phyloP scores from a whole-genome alignment of 2,329 filamentous ascomycete genomes.

The Fusarium nelsonii region DNA sequence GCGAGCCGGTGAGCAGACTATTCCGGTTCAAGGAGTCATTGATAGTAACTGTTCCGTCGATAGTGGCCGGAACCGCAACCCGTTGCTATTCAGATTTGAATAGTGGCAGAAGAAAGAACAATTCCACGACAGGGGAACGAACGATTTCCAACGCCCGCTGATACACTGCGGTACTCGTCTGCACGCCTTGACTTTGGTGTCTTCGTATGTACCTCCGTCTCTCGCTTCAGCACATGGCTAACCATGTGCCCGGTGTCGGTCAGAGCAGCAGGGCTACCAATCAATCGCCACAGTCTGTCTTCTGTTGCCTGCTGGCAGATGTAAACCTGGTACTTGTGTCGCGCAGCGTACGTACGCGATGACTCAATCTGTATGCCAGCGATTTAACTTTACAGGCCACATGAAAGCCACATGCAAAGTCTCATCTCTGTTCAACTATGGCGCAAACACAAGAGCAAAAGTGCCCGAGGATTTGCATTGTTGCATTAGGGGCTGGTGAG shows the following conservation, averaged over 20 bases:
- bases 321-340: slow-evolving; percentile 10
- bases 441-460: slow-evolving; percentile 12
- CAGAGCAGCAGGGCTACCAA: slow-evolving; percentile 38
- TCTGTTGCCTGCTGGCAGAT: not conserved
- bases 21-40: slow-evolving; percentile 33
- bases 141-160: slow-evolving; percentile 19
- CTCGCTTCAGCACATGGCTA: slow-evolving; percentile 37
- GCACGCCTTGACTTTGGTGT: slow-evolving; percentile 1
- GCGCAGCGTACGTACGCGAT: slow-evolving; percentile 11
- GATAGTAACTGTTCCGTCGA: slow-evolving; percentile 18
- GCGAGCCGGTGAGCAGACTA: slow-evolving; percentile 12
- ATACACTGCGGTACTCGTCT: slow-evolving; percentile 30
- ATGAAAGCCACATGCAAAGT: slow-evolving; percentile 18
- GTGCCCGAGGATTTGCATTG: slow-evolving; percentile 9
- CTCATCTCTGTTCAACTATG: slow-evolving; percentile 3
- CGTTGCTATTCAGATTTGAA: slow-evolving; percentile 29
- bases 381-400: slow-evolving; percentile 15
- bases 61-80: slow-evolving; percentile 21
- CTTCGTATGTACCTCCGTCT: slow-evolving; percentile 26
- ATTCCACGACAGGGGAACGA: slow-evolving; percentile 46
- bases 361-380: slow-evolving; percentile 10
- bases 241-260: slow-evolving; percentile 43
- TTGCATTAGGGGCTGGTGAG: slow-evolving; percentile 33
- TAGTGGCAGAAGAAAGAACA: slow-evolving; percentile 48
- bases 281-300: slow-evolving; percentile 29